Base-by-base conservation (phyloP, 192 early-diverging fungal species). In the Coemansia sp. region DNA sequence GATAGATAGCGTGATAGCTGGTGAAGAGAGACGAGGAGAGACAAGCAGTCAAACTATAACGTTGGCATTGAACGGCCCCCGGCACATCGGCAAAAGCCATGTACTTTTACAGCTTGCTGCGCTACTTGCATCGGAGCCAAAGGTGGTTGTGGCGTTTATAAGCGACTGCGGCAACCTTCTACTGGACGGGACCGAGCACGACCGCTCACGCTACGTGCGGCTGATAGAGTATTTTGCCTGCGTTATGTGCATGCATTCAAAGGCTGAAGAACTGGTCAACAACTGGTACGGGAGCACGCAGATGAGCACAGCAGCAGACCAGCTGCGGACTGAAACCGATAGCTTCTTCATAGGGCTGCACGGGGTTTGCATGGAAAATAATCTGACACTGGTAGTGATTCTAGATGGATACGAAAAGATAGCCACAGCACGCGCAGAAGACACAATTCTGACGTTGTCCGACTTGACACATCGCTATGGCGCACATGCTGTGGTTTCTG, bases 31-130 rank as follows among this genome's bases (percentile, higher is more conserved):
- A 39, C 15, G 37, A 39, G 15, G 15, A 13, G 3, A 3, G 1
- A 9, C 43, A n/a, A n/a, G 12, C 43, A 20, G 18, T 5, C 5
- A 5, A 20, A 13, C 43, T 2, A 16, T 46, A n/a, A 6, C 43
- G 43, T 16, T 46, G 18, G 43, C n/a, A 3, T 45, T 75, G 21
- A 20, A 28, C 16, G 74, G 74, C 0, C 74, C 74, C 43, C 67
- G 74, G 12, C 74, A 75, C 12, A 42, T 66, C 0, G 74, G 74
- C 21, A 75, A 75, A 55, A 66, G 63, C 67, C 74, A 75, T 39
- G 33, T 75, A 6, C 69, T 75, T 63, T 25, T 70, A 18, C 59
- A 70, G 12, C 29, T 75, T 2, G 67, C 67, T 1, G 67, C 60
- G 53, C 63, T 46, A 5, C 52, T 75, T 35, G 48, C 64, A 29